Evolutionary conservation across 2,329 filamentous ascomycete genomes (phyloP), one percentile per base, ranked within the genome.

Genomic region (Cladosporium sp.): DNA sequence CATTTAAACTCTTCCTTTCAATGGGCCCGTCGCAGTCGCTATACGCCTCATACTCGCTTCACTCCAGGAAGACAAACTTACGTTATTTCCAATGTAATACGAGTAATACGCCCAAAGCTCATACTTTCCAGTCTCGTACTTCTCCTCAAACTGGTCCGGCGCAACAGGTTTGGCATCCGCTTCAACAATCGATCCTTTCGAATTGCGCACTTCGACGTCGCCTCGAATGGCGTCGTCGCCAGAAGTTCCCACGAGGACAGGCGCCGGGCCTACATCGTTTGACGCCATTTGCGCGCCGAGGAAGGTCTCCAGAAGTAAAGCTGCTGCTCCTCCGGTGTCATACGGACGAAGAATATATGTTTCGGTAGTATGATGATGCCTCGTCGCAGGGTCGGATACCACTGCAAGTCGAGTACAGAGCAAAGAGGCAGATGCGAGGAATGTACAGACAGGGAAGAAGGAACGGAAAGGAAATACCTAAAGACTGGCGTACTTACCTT

Each of bases 1-100:
- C 30, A 34, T 34, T 8, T 34, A 5, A 3, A 5, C 11, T 19
- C 38, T 19, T 17, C 15, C 5, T 17, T 4, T 40, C 5, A n/a
- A n/a, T 40, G 38, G 8, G 9, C 30, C 30, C 4, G 11, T 8
- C 30, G 11, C 9, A 34, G 30, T 34, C 6, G 25, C 25, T 25
- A 25, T 6, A 25, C 25, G 30, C 8, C 30, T 12, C 30, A 34
- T 9, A 3, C 30, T 8, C 30, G 8, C 11, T 34, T 12, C 7
- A 5, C 30, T 12, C 30, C 30, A 34, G 30, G 11, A 34, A 34
- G 30, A 34, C 17, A 47, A 30, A 45, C 54, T 49, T 56, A 56
- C 54, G 69, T 88, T 88, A 67, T 86, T 83, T 49, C 86, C 86
- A 54, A 88, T 80, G 67, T 88, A 88, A 71, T 88, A 88, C 61